phyloP scores from a whole-genome alignment of 441 rosid species.

The Eutrema salsugineum region DNA sequence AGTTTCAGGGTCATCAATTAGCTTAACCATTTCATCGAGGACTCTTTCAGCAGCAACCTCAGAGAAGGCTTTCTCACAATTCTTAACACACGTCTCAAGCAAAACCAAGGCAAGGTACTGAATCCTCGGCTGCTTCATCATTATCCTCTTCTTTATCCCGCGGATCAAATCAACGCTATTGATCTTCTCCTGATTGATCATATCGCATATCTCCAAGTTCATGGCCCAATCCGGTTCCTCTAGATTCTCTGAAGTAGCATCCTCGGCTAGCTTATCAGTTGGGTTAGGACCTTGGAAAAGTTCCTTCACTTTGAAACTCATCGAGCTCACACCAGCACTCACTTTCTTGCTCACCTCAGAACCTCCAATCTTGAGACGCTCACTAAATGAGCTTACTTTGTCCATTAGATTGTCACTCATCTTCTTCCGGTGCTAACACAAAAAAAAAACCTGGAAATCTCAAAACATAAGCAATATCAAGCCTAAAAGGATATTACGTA shows the following conservation, averaged over 20 bases:
- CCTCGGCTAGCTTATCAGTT: slow-evolving; percentile 82
- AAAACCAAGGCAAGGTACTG: slow-evolving; percentile 84
- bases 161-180: slow-evolving; percentile 75
- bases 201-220: slow-evolving; percentile 81
- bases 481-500: not conserved
- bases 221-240: slow-evolving; percentile 93
- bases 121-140: slow-evolving; percentile 64
- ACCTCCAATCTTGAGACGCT: slow-evolving; percentile 84
- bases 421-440: slow-evolving; percentile 22
- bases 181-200: slow-evolving; percentile 75
- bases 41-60: slow-evolving; percentile 96
- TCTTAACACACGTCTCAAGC: slow-evolving; percentile 88
- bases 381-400: slow-evolving; percentile 78
- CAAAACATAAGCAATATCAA: not conserved
- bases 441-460: slow-evolving; percentile 14
- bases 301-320: slow-evolving; percentile 85
- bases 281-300: slow-evolving; percentile 87
- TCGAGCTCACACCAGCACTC: slow-evolving; percentile 81
- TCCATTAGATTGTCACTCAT: slow-evolving; percentile 92
- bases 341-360: slow-evolving; percentile 72
- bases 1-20: slow-evolving; percentile 87
- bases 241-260: slow-evolving; percentile 77
- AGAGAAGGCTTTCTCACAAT: slow-evolving; percentile 86
- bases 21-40: slow-evolving; percentile 89
- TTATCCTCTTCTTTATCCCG: slow-evolving; percentile 68